phyloP scores from a whole-genome alignment of 768 basidiomycete species.

The Sistotremastrum suecicum region DNA sequence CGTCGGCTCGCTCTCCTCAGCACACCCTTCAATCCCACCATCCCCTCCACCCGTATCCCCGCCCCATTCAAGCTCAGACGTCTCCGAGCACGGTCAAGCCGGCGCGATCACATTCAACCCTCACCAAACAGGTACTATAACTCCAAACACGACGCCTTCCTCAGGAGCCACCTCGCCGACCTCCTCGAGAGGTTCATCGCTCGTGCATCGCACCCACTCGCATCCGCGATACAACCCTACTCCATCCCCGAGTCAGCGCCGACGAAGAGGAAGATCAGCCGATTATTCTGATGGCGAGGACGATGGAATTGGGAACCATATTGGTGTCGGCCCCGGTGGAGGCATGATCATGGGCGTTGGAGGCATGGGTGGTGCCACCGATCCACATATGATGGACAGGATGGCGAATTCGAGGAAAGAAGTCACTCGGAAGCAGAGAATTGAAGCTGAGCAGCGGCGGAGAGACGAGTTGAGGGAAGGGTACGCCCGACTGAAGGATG shows the following conservation, averaged over 20 bases:
- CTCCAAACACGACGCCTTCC: slow-evolving; percentile 52
- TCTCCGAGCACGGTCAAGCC: slow-evolving; percentile 54
- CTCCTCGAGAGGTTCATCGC: slow-evolving; percentile 59
- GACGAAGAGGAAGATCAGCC: slow-evolving; percentile 48
- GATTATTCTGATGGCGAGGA: slow-evolving; percentile 65
- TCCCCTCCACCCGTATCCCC: slow-evolving; percentile 34
- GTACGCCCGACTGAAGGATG: slow-evolving; percentile 78
- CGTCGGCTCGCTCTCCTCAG: slow-evolving; percentile 64
- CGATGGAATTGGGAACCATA: slow-evolving; percentile 28
- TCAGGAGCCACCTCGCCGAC: slow-evolving; percentile 53
- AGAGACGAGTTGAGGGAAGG: slow-evolving; percentile 84
- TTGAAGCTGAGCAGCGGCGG: slow-evolving; percentile 82
- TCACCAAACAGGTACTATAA: slow-evolving; percentile 32
- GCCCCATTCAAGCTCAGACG: slow-evolving; percentile 81
- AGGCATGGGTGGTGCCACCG: background rate
- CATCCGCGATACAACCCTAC: slow-evolving; percentile 65
- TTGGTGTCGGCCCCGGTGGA: slow-evolving; percentile 35
- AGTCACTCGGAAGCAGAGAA: slow-evolving; percentile 69
- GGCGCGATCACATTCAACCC: background rate
- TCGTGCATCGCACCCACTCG: slow-evolving; percentile 47
- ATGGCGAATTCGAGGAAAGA: slow-evolving; percentile 71
- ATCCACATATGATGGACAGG: slow-evolving; percentile 39
- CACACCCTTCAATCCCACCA: slow-evolving; percentile 42
- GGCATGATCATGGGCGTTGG: background rate
- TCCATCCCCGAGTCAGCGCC: slow-evolving; percentile 62